Percentiles rank a stretch among this genome's conserved stretches.
Conservation (phyloP, 768 basidiomycete species). For the Butyriboletus loyo region DNA sequence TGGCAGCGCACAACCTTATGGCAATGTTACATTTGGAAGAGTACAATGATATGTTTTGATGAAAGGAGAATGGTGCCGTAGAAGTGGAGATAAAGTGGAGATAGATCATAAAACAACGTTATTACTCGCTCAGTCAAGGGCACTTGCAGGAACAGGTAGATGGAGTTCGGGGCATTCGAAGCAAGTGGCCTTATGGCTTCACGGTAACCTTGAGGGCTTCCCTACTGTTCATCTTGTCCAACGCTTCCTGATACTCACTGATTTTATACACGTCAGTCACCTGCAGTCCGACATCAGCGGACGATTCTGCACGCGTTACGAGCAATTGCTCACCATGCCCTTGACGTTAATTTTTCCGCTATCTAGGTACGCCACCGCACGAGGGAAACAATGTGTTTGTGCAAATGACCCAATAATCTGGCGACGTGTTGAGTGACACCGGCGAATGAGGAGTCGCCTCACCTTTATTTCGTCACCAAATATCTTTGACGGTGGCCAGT, state of each 20-base stretch:
- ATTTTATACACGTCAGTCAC: constrained; percentile 57
- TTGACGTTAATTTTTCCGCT: constrained; percentile 75
- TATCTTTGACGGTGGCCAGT: constrained; percentile 81
- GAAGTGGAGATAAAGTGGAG: no score
- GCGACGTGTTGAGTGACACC: neutral
- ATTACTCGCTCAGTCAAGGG: no score
- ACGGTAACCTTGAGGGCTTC: constrained; percentile 55
- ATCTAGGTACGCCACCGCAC: constrained; percentile 82
- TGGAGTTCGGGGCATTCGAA: no score
- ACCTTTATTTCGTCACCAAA: constrained; percentile 64
- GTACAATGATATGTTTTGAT: no score
- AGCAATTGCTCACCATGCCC: constrained; percentile 51
- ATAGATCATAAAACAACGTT: no score
- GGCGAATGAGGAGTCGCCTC: neutral
- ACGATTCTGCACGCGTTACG: neutral
- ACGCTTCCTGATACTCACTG: constrained; percentile 61
- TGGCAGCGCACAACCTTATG: no score
- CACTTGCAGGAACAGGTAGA: no score
- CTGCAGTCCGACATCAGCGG: constrained; percentile 1
- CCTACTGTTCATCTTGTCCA: constrained; percentile 68
- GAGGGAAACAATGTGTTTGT: constrained; percentile 82
- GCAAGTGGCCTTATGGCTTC: constrained; percentile 39
- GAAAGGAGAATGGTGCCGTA: no score
- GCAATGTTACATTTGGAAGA: no score
- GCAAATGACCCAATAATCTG: constrained; percentile 87